Conservation (phyloP, 78 protist genomes). For the Ministeria vibrans region DNA sequence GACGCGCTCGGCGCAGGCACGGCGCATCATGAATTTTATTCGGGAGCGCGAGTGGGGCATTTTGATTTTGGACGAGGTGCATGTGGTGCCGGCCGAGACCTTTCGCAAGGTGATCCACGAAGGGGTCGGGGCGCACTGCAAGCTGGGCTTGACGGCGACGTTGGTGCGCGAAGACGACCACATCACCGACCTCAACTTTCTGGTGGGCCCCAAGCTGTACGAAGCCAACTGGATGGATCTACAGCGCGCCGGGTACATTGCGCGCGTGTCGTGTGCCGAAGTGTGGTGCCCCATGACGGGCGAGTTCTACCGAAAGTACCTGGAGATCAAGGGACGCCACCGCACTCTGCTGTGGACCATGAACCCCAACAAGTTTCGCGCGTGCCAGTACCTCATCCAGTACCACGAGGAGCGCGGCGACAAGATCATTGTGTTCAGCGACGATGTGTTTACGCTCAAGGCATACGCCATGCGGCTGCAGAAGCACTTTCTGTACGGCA, state of each 20-base stretch:
- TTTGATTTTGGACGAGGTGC: conserved; percentile 92
- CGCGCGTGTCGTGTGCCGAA: conserved; percentile 62
- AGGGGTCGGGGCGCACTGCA: conserved; percentile 82
- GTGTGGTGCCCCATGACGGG: conserved; percentile 93
- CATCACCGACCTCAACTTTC: conserved; percentile 82
- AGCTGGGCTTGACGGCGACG: conserved; percentile 96
- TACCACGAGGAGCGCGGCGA: conserved; percentile 83
- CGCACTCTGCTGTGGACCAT: conserved; percentile 60
- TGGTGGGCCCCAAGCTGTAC: conserved; percentile 99
- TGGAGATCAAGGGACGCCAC: conserved; percentile 28
- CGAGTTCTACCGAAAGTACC: conserved; percentile 71
- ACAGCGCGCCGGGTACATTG: conserved; percentile 60
- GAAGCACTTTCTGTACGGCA: conserved; percentile 67
- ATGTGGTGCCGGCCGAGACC: conserved; percentile 76
- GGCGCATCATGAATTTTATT: conserved; percentile 57
- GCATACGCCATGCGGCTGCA: conserved; percentile 62
- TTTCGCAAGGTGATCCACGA: conserved; percentile 55
- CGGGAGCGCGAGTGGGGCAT: conserved; percentile 90
- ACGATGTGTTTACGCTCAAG: conserved; percentile 70
- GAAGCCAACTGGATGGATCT: conserved; percentile 99
- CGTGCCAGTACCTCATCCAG: conserved; percentile 73
- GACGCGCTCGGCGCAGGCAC: conserved; percentile 59
- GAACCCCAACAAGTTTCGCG: conserved; percentile 83
- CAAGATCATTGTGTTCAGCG: conserved; percentile 91
- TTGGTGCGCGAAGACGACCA: conserved; percentile 95